Base-by-base conservation (phyloP, 306 rosid species). In the Castanospermum australe region DNA sequence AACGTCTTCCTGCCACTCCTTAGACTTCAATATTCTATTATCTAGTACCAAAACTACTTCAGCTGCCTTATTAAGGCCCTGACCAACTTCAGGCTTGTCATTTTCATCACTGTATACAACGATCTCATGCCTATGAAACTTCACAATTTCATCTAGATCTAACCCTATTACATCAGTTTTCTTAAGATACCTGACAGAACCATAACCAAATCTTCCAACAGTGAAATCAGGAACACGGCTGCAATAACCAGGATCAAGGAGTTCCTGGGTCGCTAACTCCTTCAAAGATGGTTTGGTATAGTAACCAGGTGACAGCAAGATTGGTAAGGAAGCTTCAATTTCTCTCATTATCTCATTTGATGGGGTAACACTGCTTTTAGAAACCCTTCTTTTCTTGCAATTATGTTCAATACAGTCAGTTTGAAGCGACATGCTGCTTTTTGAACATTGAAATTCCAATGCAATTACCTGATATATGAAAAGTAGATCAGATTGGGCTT, bases 41-140 rank as follows among this genome's bases (percentile, higher is more conserved):
- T 81, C 90, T 14, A 92, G 78, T 9, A 88, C 77, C 84, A 95
- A 80, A 87, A 89, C 92, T 30, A 95, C 99, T 89, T 95, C 99
- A 81, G 99, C 99, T 11, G 84, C 73, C 87, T 95, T 95, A 87
- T 95, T 95, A 78, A 95, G 96, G 33, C 94, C 98, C 75, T 82
- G 84, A 59, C 97, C 99, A 84, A 90, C 85, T 11, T 25, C 71
- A 57, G 99, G 98, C 89, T 88, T 92, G 47, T 69, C 69, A 87
- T 79, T 87, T 71, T 95, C 96, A 35, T 95, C 90, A 44, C 73
- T 76, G 55, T 95, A 95, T 12, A 92, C 93, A 79, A 91, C 81
- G 47, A 95, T 80, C 78, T 90, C 99, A 45, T 95, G 88, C 89
- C 83, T 95, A 30, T 25, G 75, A 71, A 95, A 87, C 82, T 71